Base-by-base conservation (phyloP, 2,329 filamentous ascomycete species). In the Epichloe sylvatica region DNA sequence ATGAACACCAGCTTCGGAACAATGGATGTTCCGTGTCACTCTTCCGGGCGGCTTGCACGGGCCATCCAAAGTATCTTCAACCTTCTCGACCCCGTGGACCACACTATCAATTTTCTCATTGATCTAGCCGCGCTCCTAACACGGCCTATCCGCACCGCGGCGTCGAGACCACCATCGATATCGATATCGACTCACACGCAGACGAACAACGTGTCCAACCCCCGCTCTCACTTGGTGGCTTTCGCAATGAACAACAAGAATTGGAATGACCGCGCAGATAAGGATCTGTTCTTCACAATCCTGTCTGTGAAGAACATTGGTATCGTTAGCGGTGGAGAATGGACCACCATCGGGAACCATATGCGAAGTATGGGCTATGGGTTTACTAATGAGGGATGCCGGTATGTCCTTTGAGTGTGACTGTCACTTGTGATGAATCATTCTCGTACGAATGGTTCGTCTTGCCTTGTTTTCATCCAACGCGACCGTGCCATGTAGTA, bases 351-450 rank as follows among this genome's bases (percentile, higher is more conserved):
- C 57, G 77, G 77, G 54, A 77, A 76, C 61, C 70, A 77, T 53
- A 80, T 81, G 77, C 70, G 77, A 52, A 63, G 65, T 36, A 58
- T 79, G 51, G 77, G 77, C 49, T 80, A 81, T 57, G 75, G 76
- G 63, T 80, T 81, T 62, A 80, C 77, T 17, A 80, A 81, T 67
- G 77, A 81, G 60, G 77, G 77, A 56, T 80, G 77, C 56, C 75
- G 77, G 77, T 80, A 67, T 67, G 76, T 74, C 38, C 17, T 19
- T 46, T 39, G 30, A 40, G 15, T 37, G 17, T 40, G 11, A 23
- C 36, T 36, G 12, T 46, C 44, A 21, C 33, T n/a, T 45, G n/a
- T 42, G 33, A 40, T 40, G 44, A 11, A 30, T 36, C 17, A 15
- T 23, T 46, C 4, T 17, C n/a, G 11, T 38, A 34, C 33, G 47